Evolutionary conservation across 2,329 filamentous ascomycete genomes (phyloP).

Genomic region (Triangularia verruculosa): DNA sequence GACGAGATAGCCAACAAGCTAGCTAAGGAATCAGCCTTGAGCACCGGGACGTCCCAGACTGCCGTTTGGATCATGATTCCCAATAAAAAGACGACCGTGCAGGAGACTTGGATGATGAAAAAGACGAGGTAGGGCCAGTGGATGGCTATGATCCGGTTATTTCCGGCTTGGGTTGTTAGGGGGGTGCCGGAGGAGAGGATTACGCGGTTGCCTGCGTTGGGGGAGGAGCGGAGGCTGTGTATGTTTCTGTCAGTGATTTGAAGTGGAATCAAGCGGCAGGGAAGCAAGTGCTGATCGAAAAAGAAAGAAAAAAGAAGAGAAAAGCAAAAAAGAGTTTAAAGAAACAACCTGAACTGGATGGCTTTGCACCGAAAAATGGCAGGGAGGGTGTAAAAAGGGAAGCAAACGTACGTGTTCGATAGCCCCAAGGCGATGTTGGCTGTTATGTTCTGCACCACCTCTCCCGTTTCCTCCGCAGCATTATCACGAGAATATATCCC

Average conservation of each 20-base stretch:
- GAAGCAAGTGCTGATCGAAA: no score
- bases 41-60: constrained; percentile 23
- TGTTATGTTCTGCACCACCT: constrained; percentile 24
- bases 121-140: constrained; percentile 30
- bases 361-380: not conserved
- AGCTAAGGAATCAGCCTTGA: constrained; percentile 28
- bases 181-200: constrained; percentile 20
- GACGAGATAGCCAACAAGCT: constrained; percentile 29
- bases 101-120: constrained; percentile 25
- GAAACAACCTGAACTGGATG: no score
- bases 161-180: constrained; percentile 17
- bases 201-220: not conserved
- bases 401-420: constrained; percentile 27
- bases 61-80: constrained; percentile 29
- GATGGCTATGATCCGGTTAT: constrained; percentile 20
- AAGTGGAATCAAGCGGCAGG: no score
- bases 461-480: constrained; percentile 8
- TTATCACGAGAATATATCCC: not conserved
- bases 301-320: no score
- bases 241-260: not conserved
- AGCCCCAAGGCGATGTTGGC: constrained; percentile 29
- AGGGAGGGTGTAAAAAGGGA: not conserved
- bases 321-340: no score
- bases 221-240: constrained; percentile 24
- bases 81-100: constrained; percentile 24